Evolutionary conservation across 208 protist species (phyloP).

Genomic region (Porcisia deanei): DNA sequence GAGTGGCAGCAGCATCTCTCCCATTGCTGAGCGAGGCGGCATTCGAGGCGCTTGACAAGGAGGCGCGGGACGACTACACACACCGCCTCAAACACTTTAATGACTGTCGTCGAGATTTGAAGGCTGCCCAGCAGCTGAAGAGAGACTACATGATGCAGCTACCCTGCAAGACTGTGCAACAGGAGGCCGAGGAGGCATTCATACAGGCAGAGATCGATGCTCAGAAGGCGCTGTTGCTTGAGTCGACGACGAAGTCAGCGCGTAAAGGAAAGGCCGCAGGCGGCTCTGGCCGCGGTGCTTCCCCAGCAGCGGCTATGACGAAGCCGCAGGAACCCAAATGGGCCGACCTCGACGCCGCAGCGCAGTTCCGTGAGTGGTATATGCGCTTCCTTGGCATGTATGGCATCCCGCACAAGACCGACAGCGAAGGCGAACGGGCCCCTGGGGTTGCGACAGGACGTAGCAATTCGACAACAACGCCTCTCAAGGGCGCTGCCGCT

Average conservation of each 20-base stretch:
- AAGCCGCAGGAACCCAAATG: slow-evolving; percentile 24
- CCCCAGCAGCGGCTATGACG: neutral
- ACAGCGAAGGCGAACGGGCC: neutral
- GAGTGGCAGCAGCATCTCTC: slow-evolving; percentile 39
- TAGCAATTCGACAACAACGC: neutral
- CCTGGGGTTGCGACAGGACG: neutral
- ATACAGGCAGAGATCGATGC: slow-evolving; percentile 20
- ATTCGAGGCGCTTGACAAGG: slow-evolving; percentile 60
- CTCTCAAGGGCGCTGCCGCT: slow-evolving; percentile 12
- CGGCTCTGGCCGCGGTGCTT: neutral
- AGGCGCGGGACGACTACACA: slow-evolving; percentile 74
- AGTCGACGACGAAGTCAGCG: slow-evolving; percentile 12
- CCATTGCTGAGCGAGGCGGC: slow-evolving; percentile 64
- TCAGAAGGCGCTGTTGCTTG: slow-evolving; percentile 15
- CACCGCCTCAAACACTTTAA: slow-evolving; percentile 75
- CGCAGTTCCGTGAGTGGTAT: slow-evolving; percentile 31
- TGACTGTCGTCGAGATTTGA: slow-evolving; percentile 68
- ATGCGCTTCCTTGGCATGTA: slow-evolving; percentile 22
- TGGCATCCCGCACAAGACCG: slow-evolving; percentile 19
- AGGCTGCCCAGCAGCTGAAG: slow-evolving; percentile 31
- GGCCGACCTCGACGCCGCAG: slow-evolving; percentile 3
- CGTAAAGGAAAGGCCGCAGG: slow-evolving; percentile 1
- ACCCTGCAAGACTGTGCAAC: slow-evolving; percentile 24
- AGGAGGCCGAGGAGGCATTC: slow-evolving; percentile 25
- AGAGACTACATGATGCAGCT: slow-evolving; percentile 17